Conservation (phyloP, 225 moss, liverwort and hornwort genomes). For the Straminergon stramineum region DNA sequence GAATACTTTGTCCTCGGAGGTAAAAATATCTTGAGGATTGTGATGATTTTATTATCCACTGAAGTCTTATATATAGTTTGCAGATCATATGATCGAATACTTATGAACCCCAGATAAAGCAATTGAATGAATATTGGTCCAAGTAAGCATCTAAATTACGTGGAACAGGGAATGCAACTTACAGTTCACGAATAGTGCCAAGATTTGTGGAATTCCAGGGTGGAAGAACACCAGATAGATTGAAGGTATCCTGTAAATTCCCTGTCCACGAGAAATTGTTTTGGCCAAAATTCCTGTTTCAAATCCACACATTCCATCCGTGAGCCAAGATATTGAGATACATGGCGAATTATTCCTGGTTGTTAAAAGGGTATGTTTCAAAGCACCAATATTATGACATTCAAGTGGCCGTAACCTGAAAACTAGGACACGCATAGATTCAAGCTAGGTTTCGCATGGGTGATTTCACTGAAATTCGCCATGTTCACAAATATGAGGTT, state of each 20-base stretch:
- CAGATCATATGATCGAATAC: not conserved
- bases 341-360: not conserved
- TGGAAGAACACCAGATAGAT: not conserved
- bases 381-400: not conserved
- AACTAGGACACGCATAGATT: too few relatives aligned
- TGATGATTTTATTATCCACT: too few relatives aligned
- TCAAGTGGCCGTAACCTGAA: not conserved
- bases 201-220: not conserved
- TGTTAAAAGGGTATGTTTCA: not conserved
- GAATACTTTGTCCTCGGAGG: too few relatives aligned
- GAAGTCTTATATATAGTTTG: too few relatives aligned
- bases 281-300: not conserved
- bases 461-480: not conserved
- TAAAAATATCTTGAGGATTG: not conserved
- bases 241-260: not conserved
- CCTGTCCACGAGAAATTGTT: not conserved
- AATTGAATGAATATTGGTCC: not conserved
- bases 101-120: not conserved
- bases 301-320: not conserved
- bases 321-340: not conserved
- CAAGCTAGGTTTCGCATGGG: not conserved
- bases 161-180: not conserved
- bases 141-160: not conserved
- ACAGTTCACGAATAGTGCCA: slow-evolving; percentile 4
- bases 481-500: too few relatives aligned